These are phyloP conservation scores for Whalleya microplaca DNA, from an alignment of 2,329 filamentous ascomycete genomes.

Conservation along the genomic window DNA sequence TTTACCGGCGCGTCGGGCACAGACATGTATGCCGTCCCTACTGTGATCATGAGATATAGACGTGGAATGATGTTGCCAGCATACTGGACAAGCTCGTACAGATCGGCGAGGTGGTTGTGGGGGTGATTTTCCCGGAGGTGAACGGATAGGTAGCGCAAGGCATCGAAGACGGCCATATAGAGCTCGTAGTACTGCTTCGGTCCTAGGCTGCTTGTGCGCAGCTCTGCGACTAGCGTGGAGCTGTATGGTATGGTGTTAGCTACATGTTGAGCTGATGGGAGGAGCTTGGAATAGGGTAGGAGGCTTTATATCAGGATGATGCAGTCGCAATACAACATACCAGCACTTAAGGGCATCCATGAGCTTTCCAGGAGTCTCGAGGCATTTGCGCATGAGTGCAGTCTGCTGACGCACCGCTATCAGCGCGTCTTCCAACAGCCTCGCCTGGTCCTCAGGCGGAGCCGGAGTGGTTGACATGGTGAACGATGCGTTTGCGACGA, in stretches of 20 bases:
- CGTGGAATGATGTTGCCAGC: constrained; percentile 96
- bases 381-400: constrained; percentile 93
- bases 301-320: constrained; percentile 3
- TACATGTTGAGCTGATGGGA: constrained; percentile 32
- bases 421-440: constrained; percentile 95
- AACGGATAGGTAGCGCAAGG: constrained; percentile 91
- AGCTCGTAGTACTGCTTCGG: constrained; percentile 99
- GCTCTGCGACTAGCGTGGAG: constrained; percentile 96
- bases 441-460: constrained; percentile 79
- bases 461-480: constrained; percentile 57
- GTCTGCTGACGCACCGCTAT: constrained; percentile 97
- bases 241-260: constrained; percentile 51
- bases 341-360: constrained; percentile 99
- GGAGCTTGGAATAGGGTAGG: constrained; percentile 2
- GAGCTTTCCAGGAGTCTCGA: constrained; percentile 96
- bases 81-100: constrained; percentile 98
- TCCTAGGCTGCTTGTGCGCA: constrained; percentile 94
- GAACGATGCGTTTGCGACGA: constrained; percentile 9
- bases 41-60: constrained; percentile 98
- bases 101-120: constrained; percentile 94
- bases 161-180: constrained; percentile 99
- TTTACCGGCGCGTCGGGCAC: constrained; percentile 98
- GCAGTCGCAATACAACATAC: constrained; percentile 60
- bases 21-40: constrained; percentile 98
- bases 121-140: constrained; percentile 97